Evolutionary conservation across 1,139 yeast genomes (phyloP), one percentile per base, ranked within the genome.

Genomic region (Suhomyces guaymorum): DNA sequence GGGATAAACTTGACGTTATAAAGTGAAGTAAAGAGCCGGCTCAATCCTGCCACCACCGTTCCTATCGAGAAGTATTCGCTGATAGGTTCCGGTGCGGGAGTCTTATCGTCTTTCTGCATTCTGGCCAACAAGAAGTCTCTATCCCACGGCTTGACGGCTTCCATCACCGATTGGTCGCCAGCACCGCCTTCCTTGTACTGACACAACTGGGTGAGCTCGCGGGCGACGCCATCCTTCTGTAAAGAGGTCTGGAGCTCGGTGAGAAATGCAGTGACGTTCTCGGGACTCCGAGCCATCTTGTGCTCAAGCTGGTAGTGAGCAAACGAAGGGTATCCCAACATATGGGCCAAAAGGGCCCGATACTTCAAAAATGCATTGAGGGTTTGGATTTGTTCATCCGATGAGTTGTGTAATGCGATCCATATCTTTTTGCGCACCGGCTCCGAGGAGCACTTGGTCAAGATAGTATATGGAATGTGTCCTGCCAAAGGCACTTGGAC

Each of bases 221-320:
- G 55, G n/a, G 32, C 20, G 0, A 94, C 86, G 15, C 75, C 73
- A 1, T 80, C 77, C 27, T 63, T 67, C 67, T 44, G 49, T 15
- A 58, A 54, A 14, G 52, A 55, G 9, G 59, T 55, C 17, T 84
- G 80, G 32, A 90, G 58, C 28, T 80, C 79, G 6, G 66, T 58
- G 38, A 92, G 64, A 46, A 92, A 89, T 6, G 81, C 68, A 44
- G 69, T 59, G 1, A 90, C 98, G 51, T 87, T 81, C 19, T 75
- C 78, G 0, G 97, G 95, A 7, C 63, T 72, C 43, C 81, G 81
- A 10, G 96, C 96, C 96, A 92, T 87, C 55, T 94, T 92, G 45
- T 88, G 95, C 41, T 79, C 82, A 26, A 92, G 66, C 53, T 87
- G 95, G 54, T 92, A 90, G 34, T 83, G 82, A 0, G 94, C 80